These are phyloP conservation scores for Apium graveolens DNA, from an alignment of 129 eudicot species.

Conservation along the genomic window DNA sequence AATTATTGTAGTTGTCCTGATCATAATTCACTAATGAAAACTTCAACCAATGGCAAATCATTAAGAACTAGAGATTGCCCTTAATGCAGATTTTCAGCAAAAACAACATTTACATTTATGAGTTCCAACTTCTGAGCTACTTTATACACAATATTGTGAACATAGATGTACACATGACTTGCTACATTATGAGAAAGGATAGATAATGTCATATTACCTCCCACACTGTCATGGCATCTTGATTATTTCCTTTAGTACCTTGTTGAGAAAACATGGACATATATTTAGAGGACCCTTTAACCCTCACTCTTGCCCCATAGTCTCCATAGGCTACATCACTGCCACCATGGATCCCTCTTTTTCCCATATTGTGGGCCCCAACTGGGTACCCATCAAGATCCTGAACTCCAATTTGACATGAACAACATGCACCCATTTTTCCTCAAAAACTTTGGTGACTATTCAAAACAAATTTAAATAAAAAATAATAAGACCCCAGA, in stretches of 20 bases:
- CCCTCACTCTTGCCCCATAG: constrained; percentile 41
- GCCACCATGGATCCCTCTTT: constrained; percentile 15
- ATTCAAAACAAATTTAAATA: neutral
- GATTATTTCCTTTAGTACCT: constrained; percentile 62
- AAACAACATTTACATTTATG: neutral
- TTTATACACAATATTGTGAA: neutral
- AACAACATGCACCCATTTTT: constrained; percentile 73
- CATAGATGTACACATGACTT: neutral
- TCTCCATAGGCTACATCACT: constrained; percentile 29
- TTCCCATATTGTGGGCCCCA: constrained; percentile 8
- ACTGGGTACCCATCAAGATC: constrained; percentile 7
- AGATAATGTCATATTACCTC: constrained; percentile 31
- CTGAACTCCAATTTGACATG: constrained; percentile 38
- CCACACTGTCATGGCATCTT: constrained; percentile 86
- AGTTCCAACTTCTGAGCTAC: neutral
- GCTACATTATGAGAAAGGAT: neutral
- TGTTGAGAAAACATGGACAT: constrained; percentile 52
- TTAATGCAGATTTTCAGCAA: neutral
- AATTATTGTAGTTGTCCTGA: neutral
- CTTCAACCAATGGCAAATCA: neutral
- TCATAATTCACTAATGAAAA: neutral
- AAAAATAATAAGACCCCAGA: constrained; percentile 1
- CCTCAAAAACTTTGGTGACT: neutral
- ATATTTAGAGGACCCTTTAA: constrained; percentile 45
- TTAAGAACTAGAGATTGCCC: neutral